phyloP scores from a whole-genome alignment of 1,284 basidiomycete genomes.

The Rhodotorula sp. region DNA sequence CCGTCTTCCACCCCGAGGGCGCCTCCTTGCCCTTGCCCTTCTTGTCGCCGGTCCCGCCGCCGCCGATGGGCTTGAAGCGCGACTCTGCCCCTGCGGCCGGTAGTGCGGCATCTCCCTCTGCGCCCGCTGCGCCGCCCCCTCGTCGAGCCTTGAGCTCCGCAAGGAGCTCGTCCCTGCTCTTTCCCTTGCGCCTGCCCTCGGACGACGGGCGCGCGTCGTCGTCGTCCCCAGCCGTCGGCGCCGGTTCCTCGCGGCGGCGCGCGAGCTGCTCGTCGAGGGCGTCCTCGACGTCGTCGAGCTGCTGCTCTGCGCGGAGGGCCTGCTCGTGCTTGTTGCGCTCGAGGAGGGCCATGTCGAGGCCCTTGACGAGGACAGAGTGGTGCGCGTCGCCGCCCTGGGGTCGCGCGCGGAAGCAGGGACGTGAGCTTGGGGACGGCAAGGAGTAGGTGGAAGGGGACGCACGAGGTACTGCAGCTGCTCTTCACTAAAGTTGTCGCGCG shows the following conservation, averaged over 20 bases:
- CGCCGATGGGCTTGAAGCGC: constrained; percentile 47
- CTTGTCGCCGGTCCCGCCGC: constrained; percentile 4
- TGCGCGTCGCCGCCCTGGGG: constrained; percentile 47
- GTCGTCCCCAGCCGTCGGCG: neutral
- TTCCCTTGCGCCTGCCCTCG: constrained; percentile 2
- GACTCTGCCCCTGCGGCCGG: constrained; percentile 7
- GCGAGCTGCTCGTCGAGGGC: constrained; percentile 26
- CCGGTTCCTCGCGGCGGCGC: neutral
- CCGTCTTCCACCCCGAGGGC: constrained; percentile 22
- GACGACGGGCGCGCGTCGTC: neutral
- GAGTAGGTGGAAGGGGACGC: neutral
- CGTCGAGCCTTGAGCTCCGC: constrained; percentile 39
- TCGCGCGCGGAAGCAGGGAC: neutral
- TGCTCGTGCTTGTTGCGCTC: constrained; percentile 45
- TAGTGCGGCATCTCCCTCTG: constrained; percentile 22
- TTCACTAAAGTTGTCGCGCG: constrained; percentile 17
- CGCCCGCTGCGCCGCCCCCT: constrained; percentile 24
- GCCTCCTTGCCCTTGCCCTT: constrained; percentile 31
- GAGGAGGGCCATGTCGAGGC: constrained; percentile 48
- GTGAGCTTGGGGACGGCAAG: neutral
- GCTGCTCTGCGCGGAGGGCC: constrained; percentile 12
- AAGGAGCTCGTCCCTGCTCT: constrained; percentile 39
- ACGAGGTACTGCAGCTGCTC: constrained; percentile 40
- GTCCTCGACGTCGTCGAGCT: constrained; percentile 30
- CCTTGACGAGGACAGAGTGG: constrained; percentile 48